phyloP scores from a whole-genome alignment of 140 eudicot genomes.

The Oenanthe javanica region DNA sequence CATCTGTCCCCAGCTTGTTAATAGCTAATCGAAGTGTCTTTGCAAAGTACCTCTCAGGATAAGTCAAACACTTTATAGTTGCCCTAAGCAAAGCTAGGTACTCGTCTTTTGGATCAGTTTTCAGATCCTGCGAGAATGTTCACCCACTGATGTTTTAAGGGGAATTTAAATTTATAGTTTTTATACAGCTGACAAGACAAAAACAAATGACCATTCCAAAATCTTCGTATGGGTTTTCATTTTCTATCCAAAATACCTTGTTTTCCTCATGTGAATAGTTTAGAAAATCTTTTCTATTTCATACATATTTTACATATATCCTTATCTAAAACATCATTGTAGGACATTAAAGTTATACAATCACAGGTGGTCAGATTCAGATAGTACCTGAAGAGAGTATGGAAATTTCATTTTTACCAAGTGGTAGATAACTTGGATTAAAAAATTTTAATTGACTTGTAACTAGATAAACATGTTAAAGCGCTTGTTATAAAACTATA shows the following conservation, averaged over 20 bases:
- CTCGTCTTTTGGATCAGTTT: slow-evolving; percentile 57
- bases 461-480: background rate
- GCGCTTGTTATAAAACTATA: background rate
- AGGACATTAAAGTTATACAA: background rate
- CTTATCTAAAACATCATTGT: background rate
- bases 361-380: background rate
- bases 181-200: background rate
- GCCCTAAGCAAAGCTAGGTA: slow-evolving; percentile 63
- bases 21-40: slow-evolving; percentile 71
- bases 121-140: slow-evolving; percentile 54
- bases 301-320: background rate
- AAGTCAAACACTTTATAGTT: slow-evolving; percentile 66
- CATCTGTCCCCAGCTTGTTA: slow-evolving; percentile 75
- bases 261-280: background rate
- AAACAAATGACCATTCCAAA: background rate
- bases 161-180: background rate
- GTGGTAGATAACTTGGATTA: background rate
- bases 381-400: background rate
- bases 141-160: background rate
- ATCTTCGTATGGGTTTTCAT: background rate
- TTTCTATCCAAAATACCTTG: background rate
- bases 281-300: background rate
- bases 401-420: background rate
- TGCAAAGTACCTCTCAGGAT: slow-evolving; percentile 76
- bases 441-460: background rate